Evolutionary conservation across 192 early-diverging fungal genomes (phyloP), one percentile per base, ranked within the genome.

Genomic region (Piromyces finnis): DNA sequence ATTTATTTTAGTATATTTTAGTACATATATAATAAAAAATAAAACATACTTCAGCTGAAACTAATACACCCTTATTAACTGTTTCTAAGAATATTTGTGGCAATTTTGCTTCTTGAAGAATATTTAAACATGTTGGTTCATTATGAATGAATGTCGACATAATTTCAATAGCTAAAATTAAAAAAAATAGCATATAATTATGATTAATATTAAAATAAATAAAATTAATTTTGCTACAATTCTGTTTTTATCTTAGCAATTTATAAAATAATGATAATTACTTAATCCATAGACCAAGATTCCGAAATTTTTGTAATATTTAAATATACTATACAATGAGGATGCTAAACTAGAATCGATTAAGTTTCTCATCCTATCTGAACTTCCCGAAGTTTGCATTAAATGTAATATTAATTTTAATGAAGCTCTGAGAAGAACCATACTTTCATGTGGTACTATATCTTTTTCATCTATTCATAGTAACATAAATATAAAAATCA

Each of bases 141-240:
- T 99, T 99, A 83, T 99, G 95, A 39, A 99, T 95, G 78, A 99
- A 94, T 9, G 94, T 95, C 0, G 97, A 91, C 90, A 94, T 95
- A 51, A 96, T 93, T 82, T 96, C 95, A 81, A 96, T 93, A 0
- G 95, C 95, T 85, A 77, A 36, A 84, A 30, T 30, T 59, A 78
- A 14, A 1, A 30, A 78, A 29, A 12, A 35, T 35, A 35, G n/a
- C n/a, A n/a, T n/a, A n/a, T n/a, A n/a, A n/a, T n/a, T n/a, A n/a
- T n/a, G n/a, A n/a, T n/a, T n/a, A n/a, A n/a, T n/a, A n/a, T n/a
- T n/a, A n/a, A n/a, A n/a, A n/a, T n/a, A n/a, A n/a, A n/a, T n/a
- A n/a, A n/a, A n/a, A n/a, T n/a, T n/a, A n/a, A n/a, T n/a, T n/a
- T n/a, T n/a, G n/a, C n/a, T n/a, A n/a, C n/a, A n/a, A n/a, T n/a